phyloP scores from a whole-genome alignment of 2,329 filamentous ascomycete species.

The Scytalidium sp. region DNA sequence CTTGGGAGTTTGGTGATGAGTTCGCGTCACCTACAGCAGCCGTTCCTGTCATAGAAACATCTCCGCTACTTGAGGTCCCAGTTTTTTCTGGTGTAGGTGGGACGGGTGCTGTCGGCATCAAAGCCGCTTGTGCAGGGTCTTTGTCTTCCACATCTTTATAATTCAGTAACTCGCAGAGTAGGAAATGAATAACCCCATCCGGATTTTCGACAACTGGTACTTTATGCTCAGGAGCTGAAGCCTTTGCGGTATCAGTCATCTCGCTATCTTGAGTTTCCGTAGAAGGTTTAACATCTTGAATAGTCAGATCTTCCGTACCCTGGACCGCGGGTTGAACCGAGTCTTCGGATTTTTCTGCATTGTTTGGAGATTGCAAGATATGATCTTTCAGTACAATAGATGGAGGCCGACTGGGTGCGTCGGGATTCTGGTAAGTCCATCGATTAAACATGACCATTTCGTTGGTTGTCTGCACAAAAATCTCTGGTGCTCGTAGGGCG shows the following conservation, averaged over 20 bases:
- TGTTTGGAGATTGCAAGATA: constrained; percentile 3
- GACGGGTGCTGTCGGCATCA: constrained; percentile 15
- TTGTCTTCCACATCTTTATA: constrained; percentile 93
- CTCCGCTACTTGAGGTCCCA: constrained; percentile 13
- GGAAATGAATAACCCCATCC: constrained; percentile 91
- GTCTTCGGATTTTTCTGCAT: constrained; percentile 21
- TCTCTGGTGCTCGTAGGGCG: constrained; percentile 74
- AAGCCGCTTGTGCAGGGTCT: constrained; percentile 41
- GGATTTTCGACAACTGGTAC: constrained; percentile 85
- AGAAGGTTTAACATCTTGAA: constrained; percentile 54
- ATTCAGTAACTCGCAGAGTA: constrained; percentile 86
- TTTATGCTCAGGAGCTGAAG: constrained; percentile 62
- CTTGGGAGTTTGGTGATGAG: constrained; percentile 15
- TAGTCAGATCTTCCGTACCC: constrained; percentile 30
- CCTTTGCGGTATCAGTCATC: constrained; percentile 63
- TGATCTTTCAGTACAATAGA: constrained; percentile 29
- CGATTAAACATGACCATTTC: constrained; percentile 75
- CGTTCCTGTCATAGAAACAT: constrained; percentile 21
- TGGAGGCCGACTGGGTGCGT: constrained; percentile 39
- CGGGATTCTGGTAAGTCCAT: constrained; percentile 43
- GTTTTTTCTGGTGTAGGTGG: constrained; percentile 11
- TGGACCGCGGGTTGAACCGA: constrained; percentile 27
- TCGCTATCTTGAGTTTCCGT: constrained; percentile 59
- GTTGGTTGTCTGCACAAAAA: constrained; percentile 85
- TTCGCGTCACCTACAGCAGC: constrained; percentile 8